phyloP scores from a whole-genome alignment of 805 yeast genomes.

The Nakazawaea ambrosiae region DNA sequence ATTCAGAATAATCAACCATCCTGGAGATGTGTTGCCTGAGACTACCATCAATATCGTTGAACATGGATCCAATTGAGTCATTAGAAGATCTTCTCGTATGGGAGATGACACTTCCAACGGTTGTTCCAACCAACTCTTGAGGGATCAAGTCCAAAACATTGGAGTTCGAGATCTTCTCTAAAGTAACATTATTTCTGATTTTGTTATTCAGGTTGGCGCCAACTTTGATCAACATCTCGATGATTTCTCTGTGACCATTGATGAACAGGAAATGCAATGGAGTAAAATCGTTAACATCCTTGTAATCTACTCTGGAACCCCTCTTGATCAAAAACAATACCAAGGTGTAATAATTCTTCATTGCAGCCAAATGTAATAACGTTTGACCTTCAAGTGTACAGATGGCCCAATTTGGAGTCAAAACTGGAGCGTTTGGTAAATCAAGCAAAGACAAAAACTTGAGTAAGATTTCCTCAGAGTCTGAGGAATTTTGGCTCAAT shows the following conservation, averaged over 20 bases:
- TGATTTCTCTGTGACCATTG: conserved; percentile 63
- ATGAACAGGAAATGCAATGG: conserved; percentile 85
- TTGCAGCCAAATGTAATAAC: conserved; percentile 76
- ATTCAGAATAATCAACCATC: conserved; percentile 7
- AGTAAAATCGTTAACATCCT: conserved; percentile 76
- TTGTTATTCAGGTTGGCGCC: conserved; percentile 51
- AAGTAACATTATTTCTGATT: conserved; percentile 43
- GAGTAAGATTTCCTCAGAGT: conserved; percentile 43
- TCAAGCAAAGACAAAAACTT: conserved; percentile 53
- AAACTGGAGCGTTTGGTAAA: conserved; percentile 53
- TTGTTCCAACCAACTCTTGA: conserved; percentile 8
- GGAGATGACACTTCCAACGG: neutral
- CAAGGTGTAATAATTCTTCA: conserved; percentile 63
- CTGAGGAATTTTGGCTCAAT: conserved; percentile 34
- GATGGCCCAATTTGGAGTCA: conserved; percentile 69
- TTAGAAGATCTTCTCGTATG: conserved; percentile 15
- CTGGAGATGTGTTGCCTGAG: conserved; percentile 17
- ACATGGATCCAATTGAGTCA: conserved; percentile 18
- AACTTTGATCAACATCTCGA: conserved; percentile 53
- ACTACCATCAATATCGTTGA: conserved; percentile 16
- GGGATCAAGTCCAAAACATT: conserved; percentile 27
- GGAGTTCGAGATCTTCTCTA: conserved; percentile 33
- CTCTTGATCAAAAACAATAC: conserved; percentile 55
- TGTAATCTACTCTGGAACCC: conserved; percentile 60
- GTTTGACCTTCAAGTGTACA: conserved; percentile 83